Conservation (phyloP, 1,284 basidiomycete genomes). For the Phenoliferia sp. region DNA sequence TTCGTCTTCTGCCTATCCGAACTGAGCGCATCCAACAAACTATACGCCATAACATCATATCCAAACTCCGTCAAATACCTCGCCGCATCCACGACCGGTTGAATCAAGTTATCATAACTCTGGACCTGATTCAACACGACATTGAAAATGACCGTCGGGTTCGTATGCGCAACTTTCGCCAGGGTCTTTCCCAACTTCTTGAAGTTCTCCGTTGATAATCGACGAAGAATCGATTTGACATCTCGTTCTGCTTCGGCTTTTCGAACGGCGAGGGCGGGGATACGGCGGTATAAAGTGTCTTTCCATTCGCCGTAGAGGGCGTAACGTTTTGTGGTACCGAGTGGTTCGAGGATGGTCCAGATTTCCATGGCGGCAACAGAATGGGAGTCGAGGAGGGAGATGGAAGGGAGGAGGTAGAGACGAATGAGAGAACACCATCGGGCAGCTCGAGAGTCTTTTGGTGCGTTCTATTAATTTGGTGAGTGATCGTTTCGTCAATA, state of each 20-base stretch:
- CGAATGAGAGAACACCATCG: slow-evolving; percentile 56
- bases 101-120: slow-evolving; percentile 91
- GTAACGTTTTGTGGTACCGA: slow-evolving; percentile 76
- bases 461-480: neutral
- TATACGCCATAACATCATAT: slow-evolving; percentile 86
- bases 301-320: slow-evolving; percentile 95
- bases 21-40: slow-evolving; percentile 74
- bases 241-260: slow-evolving; percentile 53
- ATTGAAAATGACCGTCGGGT: slow-evolving; percentile 86
- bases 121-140: slow-evolving; percentile 91
- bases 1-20: slow-evolving; percentile 80
- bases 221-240: slow-evolving; percentile 68
- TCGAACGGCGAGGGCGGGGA: slow-evolving; percentile 43
- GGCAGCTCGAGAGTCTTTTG: neutral
- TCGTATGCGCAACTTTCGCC: slow-evolving; percentile 90
- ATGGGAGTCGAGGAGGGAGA: slow-evolving; percentile 78
- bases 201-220: slow-evolving; percentile 67
- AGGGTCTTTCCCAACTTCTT: slow-evolving; percentile 77
- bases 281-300: slow-evolving; percentile 52
- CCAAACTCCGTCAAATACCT: slow-evolving; percentile 86
- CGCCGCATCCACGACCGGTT: slow-evolving; percentile 83
- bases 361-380: slow-evolving; percentile 80
- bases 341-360: slow-evolving; percentile 75
- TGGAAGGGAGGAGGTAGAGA: slow-evolving; percentile 74
- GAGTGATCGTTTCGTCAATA: neutral